Conservation (phyloP, 495 filamentous ascomycete species). For the Neurospora pannonica region DNA sequence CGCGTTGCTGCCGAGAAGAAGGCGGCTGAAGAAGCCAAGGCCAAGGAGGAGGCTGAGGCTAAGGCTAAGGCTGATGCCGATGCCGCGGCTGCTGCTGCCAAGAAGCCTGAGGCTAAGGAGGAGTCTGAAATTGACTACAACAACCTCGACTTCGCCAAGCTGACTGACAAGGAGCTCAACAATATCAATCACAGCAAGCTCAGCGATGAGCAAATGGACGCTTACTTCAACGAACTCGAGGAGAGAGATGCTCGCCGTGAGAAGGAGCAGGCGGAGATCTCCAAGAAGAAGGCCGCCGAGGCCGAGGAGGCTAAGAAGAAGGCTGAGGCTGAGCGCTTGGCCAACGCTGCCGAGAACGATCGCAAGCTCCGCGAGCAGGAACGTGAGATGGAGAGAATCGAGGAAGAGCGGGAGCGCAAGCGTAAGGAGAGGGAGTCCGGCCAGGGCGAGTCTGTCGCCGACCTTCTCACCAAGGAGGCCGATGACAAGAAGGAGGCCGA, state of each 20-base stretch:
- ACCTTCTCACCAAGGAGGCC: conserved; percentile 30
- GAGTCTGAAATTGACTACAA: conserved; percentile 36
- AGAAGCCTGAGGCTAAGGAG: conserved; percentile 36
- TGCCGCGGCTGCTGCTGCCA: conserved; percentile 47
- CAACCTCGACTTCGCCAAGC: conserved; percentile 29
- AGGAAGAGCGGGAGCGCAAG: conserved; percentile 45
- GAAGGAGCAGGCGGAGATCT: conserved; percentile 50
- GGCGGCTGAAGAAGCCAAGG: conserved; percentile 54
- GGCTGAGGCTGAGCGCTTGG: conserved; percentile 38
- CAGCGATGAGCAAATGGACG: conserved; percentile 28
- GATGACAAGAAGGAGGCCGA: conserved; percentile 35
- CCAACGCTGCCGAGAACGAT: conserved; percentile 42
- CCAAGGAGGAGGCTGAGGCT: conserved; percentile 43
- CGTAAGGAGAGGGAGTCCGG: conserved; percentile 24
- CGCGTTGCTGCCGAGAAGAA: conserved; percentile 38
- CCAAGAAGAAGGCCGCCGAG: conserved; percentile 43
- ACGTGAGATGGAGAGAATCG: conserved; percentile 46
- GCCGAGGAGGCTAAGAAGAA: conserved; percentile 47
- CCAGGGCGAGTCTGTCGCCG: conserved; percentile 21
- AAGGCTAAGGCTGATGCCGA: conserved; percentile 63
- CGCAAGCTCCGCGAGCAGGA: conserved; percentile 46
- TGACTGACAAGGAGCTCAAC: conserved; percentile 16
- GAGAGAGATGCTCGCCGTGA: conserved; percentile 44
- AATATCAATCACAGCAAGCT: not conserved
- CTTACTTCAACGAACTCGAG: conserved; percentile 43